Evolutionary conservation across 2,329 filamentous ascomycete genomes (phyloP), one percentile per base, ranked within the genome.

Genomic region (Scopulariopsis brevicaulis): DNA sequence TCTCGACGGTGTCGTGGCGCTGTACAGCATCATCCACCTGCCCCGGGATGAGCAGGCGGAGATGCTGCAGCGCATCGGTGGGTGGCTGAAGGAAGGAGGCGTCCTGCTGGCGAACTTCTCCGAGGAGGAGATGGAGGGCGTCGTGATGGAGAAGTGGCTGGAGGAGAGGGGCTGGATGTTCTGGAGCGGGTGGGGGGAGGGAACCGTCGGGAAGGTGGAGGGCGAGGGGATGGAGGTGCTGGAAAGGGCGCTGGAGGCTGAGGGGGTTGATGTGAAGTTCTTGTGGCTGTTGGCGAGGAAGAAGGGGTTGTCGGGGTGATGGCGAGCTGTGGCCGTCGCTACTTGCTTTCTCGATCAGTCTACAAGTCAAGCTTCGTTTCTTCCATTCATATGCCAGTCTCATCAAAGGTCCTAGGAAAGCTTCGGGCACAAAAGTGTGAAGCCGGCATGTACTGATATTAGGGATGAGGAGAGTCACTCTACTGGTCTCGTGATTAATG

Each of bases 11-110:
- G 72, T 81, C 1, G 62, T 78, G 1, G 80, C 68, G 0, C 74
- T 83, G 63, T 83, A 81, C 66, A 79, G 75, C 37, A 65, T 84
- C 56, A 76, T 82, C 56, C 81, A 83, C 62, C 71, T 84, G 5
- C 78, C 79, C 1, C 71, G 73, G 6, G 66, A 67, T 1, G 78
- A 83, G 63, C 80, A 83, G 66, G 66, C 61, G 0, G 65, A 66
- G 24, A 69, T 83, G 58, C 62, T 83, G 24, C 43, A 56, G n/a
- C 70, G 73, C 43, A 72, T 81, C 22, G 62, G 60, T 0, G 51
- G 46, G 7, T 84, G 80, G 81, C 64, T 84, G 43, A 76, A 73
- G 61, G 75, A 76, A 0, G 78, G 77, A 0, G 80, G 80, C 1
- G 69, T 68, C 43, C 61, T 83, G 24, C 71, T 84, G 28, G 72